Percentiles rank a stretch among this genome's conserved stretches.
phyloP scores from a whole-genome alignment of 148 eudicot species.

The Beta vulgaris region DNA sequence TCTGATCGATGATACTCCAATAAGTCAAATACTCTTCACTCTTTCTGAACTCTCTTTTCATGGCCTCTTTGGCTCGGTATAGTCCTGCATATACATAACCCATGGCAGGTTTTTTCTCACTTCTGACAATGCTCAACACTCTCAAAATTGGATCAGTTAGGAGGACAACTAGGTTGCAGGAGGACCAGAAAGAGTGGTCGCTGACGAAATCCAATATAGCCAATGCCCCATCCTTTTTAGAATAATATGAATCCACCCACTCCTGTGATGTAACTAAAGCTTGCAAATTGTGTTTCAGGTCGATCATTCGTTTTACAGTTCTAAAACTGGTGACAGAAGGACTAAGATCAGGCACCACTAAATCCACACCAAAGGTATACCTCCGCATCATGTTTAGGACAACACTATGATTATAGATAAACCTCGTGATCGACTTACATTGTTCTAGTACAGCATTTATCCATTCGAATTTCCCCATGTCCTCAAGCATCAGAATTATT shows the following conservation, averaged over 20 bases:
- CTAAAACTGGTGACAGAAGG: constrained; percentile 49
- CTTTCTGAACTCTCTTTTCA: constrained; percentile 61
- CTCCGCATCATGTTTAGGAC: constrained; percentile 83
- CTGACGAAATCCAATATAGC: constrained; percentile 64
- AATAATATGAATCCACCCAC: constrained; percentile 86
- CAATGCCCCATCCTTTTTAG: constrained; percentile 66
- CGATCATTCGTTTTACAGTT: constrained; percentile 68
- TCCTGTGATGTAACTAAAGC: constrained; percentile 91
- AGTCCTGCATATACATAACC: constrained; percentile 81
- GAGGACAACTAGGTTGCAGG: constrained; percentile 54
- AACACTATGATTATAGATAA: constrained; percentile 60
- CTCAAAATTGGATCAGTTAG: constrained; percentile 66
- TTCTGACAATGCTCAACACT: constrained; percentile 51
- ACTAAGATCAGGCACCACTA: constrained; percentile 64
- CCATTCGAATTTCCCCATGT: constrained; percentile 63
- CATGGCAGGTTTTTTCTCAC: constrained; percentile 84
- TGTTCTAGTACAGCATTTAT: constrained; percentile 58
- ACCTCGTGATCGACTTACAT: constrained; percentile 74
- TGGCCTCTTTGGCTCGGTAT: constrained; percentile 73
- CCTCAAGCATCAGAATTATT: constrained; percentile 66
- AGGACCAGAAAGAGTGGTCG: constrained; percentile 78
- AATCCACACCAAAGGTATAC: constrained; percentile 78
- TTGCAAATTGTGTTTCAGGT: constrained; percentile 72
- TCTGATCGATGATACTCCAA: constrained; percentile 80
- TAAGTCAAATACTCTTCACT: constrained; percentile 63